Conservation (phyloP, 345 rosid species). For the Linum lewisii region DNA sequence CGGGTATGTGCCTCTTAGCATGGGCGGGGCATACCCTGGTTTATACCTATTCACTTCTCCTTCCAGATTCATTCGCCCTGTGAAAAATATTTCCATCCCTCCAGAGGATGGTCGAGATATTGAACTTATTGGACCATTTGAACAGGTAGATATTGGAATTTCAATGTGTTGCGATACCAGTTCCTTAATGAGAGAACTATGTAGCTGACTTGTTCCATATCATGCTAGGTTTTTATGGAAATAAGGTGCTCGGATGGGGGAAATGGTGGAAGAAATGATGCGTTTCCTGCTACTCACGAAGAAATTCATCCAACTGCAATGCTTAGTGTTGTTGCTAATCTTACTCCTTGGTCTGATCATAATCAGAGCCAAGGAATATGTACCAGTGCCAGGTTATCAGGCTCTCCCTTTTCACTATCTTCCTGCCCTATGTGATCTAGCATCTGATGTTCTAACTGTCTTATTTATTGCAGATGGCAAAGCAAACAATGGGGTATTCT, state of each 20-base stretch:
- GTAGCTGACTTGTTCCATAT: slow-evolving; percentile 8
- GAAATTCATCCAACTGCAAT: slow-evolving; percentile 90
- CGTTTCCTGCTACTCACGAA: slow-evolving; percentile 78
- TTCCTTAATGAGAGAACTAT: not conserved
- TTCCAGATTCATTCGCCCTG: slow-evolving; percentile 82
- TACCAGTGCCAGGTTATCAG: slow-evolving; percentile 83
- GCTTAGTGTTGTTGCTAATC: slow-evolving; percentile 96
- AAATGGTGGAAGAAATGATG: slow-evolving; percentile 70
- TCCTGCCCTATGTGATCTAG: not conserved
- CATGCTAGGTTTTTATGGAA: slow-evolving; percentile 83
- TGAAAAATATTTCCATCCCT: slow-evolving; percentile 49
- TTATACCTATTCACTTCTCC: slow-evolving; percentile 78
- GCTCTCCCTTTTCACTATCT: slow-evolving; percentile 4
- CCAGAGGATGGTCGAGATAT: slow-evolving; percentile 32
- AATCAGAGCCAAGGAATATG: slow-evolving; percentile 98
- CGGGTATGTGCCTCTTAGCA: slow-evolving; percentile 85
- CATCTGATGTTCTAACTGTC: slow-evolving; percentile 1
- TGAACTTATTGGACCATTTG: slow-evolving; percentile 92
- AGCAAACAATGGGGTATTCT: slow-evolving; percentile 94
- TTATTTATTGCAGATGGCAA: slow-evolving; percentile 62
- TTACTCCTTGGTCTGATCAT: slow-evolving; percentile 98
- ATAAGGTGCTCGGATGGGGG: slow-evolving; percentile 96
- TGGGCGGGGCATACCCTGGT: slow-evolving; percentile 91
- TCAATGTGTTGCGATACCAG: not conserved
- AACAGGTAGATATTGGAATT: slow-evolving; percentile 50